These are phyloP conservation scores for Wickerhamiella australiensis DNA, from an alignment of 805 yeast species.

Conservation along the genomic window DNA sequence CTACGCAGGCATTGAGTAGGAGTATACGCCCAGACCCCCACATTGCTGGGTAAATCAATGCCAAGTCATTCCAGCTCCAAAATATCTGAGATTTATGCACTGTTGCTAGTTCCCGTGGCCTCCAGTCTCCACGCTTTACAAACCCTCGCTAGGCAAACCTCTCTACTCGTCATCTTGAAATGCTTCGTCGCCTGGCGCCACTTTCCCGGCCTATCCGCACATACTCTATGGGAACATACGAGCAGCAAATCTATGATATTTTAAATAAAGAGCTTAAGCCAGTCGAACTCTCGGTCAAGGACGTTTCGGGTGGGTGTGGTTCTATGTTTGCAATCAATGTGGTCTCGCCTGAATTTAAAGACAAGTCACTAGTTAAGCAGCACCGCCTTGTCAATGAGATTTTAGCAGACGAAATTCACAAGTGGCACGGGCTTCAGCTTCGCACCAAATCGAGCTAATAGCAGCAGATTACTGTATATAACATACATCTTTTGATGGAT, in stretches of 20 bases:
- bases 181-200: conserved; percentile 4
- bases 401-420: conserved; percentile 68
- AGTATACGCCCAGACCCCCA: too few relatives aligned
- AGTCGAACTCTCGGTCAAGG: conserved; percentile 50
- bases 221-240: conserved; percentile 43
- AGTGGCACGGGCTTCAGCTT: conserved; percentile 93
- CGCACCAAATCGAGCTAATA: conserved; percentile 45
- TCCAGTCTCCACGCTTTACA: too few relatives aligned
- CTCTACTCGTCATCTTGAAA: conserved; percentile 1
- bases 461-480: background rate
- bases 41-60: too few relatives aligned
- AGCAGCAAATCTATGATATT: conserved; percentile 47
- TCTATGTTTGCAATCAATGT: conserved; percentile 89
- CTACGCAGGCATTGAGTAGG: too few relatives aligned
- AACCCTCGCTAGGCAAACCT: too few relatives aligned
- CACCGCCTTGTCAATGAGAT: conserved; percentile 78
- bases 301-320: conserved; percentile 93
- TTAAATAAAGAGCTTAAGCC: conserved; percentile 51
- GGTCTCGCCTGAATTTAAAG: conserved; percentile 62
- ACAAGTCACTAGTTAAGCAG: conserved; percentile 75
- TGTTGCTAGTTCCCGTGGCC: too few relatives aligned
- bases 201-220: background rate
- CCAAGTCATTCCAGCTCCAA: too few relatives aligned
- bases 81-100: too few relatives aligned
- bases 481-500: conserved; percentile 12